Conservation (phyloP, 1,284 basidiomycete species). For the Fomitopsis palustris region DNA sequence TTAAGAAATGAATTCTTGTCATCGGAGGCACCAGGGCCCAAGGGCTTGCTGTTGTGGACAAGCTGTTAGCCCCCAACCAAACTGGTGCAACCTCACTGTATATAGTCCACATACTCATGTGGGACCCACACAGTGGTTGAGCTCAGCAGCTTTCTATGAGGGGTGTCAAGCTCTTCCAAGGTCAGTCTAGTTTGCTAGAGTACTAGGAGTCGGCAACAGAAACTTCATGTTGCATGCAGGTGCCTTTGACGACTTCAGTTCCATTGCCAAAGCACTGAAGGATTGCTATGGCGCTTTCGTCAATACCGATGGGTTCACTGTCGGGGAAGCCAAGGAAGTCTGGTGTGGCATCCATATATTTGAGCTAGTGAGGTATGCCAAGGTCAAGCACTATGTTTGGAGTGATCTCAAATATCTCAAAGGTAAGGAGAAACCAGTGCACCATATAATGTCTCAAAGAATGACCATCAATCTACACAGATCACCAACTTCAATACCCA, state of each 20-base stretch:
- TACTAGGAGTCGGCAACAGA: too few species aligned
- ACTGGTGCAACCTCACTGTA: constrained; percentile 44
- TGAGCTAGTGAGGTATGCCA: constrained; percentile 37
- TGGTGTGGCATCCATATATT: constrained; percentile 41
- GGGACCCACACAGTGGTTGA: constrained; percentile 35
- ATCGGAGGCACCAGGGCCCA: constrained; percentile 51
- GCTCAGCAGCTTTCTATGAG: constrained; percentile 34
- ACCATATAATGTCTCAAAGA: not conserved
- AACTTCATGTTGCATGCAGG: not conserved
- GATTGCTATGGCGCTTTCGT: constrained; percentile 42
- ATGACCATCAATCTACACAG: constrained; percentile 21
- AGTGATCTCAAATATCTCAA: constrained; percentile 41
- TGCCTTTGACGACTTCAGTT: constrained; percentile 25
- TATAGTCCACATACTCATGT: constrained; percentile 43
- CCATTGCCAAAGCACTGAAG: constrained; percentile 31
- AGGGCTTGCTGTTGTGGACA: constrained; percentile 42
- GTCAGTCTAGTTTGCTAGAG: constrained; percentile 17
- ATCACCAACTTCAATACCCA: constrained; percentile 26
- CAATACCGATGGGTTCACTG: constrained; percentile 43
- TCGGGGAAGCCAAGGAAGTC: constrained; percentile 39
- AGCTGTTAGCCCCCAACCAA: constrained; percentile 33
- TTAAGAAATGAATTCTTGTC: constrained; percentile 43
- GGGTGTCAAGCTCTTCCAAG: constrained; percentile 43
- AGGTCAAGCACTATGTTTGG: constrained; percentile 42
- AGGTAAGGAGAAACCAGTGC: constrained; percentile 29